A percentile compares a stretch with the other conserved stretches of the same genome.
Evolutionary conservation across 345 rosid species (phyloP).

Genomic region (Viola odorata): DNA sequence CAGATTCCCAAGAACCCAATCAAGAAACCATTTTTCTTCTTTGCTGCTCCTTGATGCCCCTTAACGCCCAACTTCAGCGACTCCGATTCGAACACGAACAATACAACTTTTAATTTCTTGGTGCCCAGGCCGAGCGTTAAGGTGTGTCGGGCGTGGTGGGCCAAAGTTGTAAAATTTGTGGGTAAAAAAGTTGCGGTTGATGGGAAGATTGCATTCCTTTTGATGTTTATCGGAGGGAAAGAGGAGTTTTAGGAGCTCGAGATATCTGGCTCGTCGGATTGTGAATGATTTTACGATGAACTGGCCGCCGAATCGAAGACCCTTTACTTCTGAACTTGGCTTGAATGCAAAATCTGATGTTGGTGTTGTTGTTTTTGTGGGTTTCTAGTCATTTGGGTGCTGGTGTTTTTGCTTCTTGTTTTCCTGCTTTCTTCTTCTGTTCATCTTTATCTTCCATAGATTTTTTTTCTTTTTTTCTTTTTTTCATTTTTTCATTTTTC

Average conservation of each 20-base stretch:
- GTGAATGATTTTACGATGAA: conserved; percentile 94
- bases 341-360: conserved; percentile 70
- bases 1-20: too few relatives aligned
- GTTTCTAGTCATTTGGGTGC: conserved; percentile 62
- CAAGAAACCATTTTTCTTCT: too few relatives aligned
- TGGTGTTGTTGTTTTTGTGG: conserved; percentile 33
- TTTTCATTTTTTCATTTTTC: too few relatives aligned
- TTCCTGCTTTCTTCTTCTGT: conserved; percentile 43
- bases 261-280: conserved; percentile 64
- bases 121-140: conserved; percentile 88
- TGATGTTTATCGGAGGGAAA: conserved; percentile 46
- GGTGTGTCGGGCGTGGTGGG: conserved; percentile 98
- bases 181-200: conserved; percentile 82
- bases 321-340: conserved; percentile 72
- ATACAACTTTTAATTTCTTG: conserved; percentile 64
- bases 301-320: conserved; percentile 84
- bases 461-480: too few relatives aligned
- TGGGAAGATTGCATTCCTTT: conserved; percentile 43
- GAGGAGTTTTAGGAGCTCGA: conserved; percentile 76
- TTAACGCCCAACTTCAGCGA: conserved; percentile 46
- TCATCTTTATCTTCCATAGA: conserved; percentile 67
- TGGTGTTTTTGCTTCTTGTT: conserved; percentile 73
- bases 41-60: too few relatives aligned
- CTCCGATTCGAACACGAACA: conserved; percentile 85
- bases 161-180: conserved; percentile 86